Evolutionary conservation across 2,329 filamentous ascomycete species (phyloP), one percentile per base, ranked within the genome.

Genomic region (Lecanicillium sp.): DNA sequence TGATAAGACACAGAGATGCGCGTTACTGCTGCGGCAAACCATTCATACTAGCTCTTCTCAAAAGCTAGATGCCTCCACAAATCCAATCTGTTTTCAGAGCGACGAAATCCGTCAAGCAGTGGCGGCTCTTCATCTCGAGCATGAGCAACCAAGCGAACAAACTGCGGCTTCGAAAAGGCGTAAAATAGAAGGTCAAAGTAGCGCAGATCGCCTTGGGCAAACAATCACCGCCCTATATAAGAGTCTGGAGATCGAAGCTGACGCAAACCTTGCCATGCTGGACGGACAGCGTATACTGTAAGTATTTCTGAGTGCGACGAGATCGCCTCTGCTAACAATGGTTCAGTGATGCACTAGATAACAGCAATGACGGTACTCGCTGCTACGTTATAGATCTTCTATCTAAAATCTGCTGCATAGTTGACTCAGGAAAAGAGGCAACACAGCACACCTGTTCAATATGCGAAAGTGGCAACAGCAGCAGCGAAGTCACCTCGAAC

Each of bases 31-130:
- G 13, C 36, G 36, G 5, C 28, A 42, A 22, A 32, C 39, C 7
- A 36, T 36, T 32, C 35, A 39, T 15, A 30, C 25, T 7, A 28
- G 35, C 3, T 19, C 17, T 6, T 17, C 17, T 4, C 36, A 36
- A 17, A 31, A n/a, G 15, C 17, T 39, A n/a, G 18, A 31, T 14
- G 29, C 32, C 15, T 32, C 22, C 19, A 39, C 35, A 6, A 41
- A 45, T 9, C 45, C 46, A n/a, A 40, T 42, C 4, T 25, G 31
- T 2, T 50, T 50, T 28, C 17, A 50, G 18, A 45, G 56, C 19
- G 36, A 44, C 8, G 47, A 55, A 36, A 36, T 64, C 29, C 49
- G 52, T 6, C 47, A 50, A 33, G 45, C 44, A 6, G 49, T 62
- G 6, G 49, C 58, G 34, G 41, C 44, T 17, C 46, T 65, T 9